phyloP scores from a whole-genome alignment of 306 rosid genomes.

The Herpetospermum pedunculosum region DNA sequence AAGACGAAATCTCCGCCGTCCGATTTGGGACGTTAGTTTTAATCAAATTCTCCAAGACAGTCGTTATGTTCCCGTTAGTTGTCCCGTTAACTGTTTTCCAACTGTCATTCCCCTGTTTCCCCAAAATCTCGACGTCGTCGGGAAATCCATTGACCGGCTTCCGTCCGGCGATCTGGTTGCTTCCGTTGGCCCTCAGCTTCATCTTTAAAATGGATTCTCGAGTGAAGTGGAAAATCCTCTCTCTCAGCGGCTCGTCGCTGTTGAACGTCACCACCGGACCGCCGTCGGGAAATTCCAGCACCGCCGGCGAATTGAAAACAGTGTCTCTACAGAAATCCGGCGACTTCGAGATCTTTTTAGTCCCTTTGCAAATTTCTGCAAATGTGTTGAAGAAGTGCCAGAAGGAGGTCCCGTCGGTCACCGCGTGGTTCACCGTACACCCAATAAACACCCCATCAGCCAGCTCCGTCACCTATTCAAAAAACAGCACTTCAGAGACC shows the following conservation, averaged over 20 bases:
- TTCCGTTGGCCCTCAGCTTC: constrained; percentile 8
- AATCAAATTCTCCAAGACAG: constrained; percentile 10
- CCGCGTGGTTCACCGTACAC: constrained; percentile 16
- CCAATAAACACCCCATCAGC: constrained; percentile 15
- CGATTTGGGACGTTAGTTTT: constrained; percentile 10
- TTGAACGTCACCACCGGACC: constrained; percentile 15
- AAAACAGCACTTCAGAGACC: too few relatives aligned
- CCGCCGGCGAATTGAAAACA: constrained; percentile 13
- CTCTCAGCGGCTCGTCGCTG: constrained; percentile 14
- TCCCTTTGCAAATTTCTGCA: constrained; percentile 12
- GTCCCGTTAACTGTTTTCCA: constrained; percentile 10
- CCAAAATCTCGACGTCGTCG: constrained; percentile 2
- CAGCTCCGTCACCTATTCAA: constrained; percentile 7
- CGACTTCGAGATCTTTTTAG: constrained; percentile 7
- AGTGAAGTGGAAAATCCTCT: constrained; percentile 13
- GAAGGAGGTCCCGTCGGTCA: constrained; percentile 17
- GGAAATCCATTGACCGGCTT: background rate
- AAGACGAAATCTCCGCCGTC: constrained; percentile 16
- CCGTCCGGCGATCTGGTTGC: background rate
- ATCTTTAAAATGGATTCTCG: constrained; percentile 12
- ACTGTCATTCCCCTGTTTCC: constrained; percentile 12
- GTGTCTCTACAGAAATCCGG: constrained; percentile 10
- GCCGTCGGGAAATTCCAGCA: constrained; percentile 6
- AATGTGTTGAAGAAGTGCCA: constrained; percentile 18
- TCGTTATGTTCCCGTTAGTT: background rate